These are phyloP conservation scores for Rhynchosporium graminicola DNA, from an alignment of 2,329 filamentous ascomycete species.

Conservation along the genomic window DNA sequence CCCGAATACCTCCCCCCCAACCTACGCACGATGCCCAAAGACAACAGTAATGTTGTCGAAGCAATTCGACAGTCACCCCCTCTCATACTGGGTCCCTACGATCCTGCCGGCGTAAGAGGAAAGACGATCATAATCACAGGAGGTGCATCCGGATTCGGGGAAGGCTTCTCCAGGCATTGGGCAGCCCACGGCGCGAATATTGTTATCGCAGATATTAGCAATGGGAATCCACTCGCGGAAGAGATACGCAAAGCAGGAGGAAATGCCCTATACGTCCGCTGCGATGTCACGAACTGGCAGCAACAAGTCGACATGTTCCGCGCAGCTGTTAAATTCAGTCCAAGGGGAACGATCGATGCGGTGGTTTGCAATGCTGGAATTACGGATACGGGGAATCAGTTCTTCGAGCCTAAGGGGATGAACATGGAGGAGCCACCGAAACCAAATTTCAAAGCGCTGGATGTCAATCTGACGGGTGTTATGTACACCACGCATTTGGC, in stretches of 20 bases:
- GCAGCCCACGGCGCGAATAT: constrained; percentile 59
- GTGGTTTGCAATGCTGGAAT: constrained; percentile 70
- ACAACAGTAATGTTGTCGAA: constrained; percentile 29
- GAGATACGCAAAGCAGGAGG: constrained; percentile 49
- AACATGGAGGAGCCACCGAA: constrained; percentile 48
- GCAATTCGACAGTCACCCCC: constrained; percentile 40
- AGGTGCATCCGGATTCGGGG: constrained; percentile 62
- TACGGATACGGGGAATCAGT: constrained; percentile 44
- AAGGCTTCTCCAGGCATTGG: constrained; percentile 55
- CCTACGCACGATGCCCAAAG: constrained; percentile 15
- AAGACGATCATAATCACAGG: constrained; percentile 66
- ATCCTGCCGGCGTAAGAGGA: constrained; percentile 48
- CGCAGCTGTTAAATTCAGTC: constrained; percentile 54
- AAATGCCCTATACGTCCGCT: constrained; percentile 57
- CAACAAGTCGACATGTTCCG: constrained; percentile 66
- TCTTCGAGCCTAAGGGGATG: constrained; percentile 48
- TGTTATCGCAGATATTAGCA: constrained; percentile 64
- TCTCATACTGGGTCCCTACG: constrained; percentile 49
- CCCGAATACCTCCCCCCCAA: neutral
- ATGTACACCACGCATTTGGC: constrained; percentile 67
- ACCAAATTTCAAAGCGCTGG: constrained; percentile 55
- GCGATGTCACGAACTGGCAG: constrained; percentile 66
- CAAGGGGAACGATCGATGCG: constrained; percentile 57
- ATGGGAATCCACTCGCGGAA: constrained; percentile 57
- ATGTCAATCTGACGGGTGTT: constrained; percentile 65